Evolutionary conservation across 2,329 filamentous ascomycete genomes (phyloP), one percentile per base, ranked within the genome.

Genomic region (Colletotrichum incanum): DNA sequence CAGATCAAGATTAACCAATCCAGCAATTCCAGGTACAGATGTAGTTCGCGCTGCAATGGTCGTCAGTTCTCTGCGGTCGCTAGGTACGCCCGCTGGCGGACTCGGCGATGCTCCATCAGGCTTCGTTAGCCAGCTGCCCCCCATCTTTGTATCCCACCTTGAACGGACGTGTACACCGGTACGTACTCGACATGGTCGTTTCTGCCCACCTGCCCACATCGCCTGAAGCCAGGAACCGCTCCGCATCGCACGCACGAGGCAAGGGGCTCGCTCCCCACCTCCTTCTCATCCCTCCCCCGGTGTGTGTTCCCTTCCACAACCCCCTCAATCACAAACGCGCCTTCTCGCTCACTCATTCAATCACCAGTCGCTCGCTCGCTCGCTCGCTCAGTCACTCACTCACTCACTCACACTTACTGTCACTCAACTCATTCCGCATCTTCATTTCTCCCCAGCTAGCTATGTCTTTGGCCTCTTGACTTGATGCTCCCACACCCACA

Each of bases 241-340:
- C 65, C 69, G 52, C 69, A 69, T 63, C 68, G 45, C 65, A 50
- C 65, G 65, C 69, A 72, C 65, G 65, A 72, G 69, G 69, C 69
- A 72, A 72, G 69, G 69, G 65, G 69, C 23, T 65, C 37, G 50
- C 68, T 69, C 69, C 37, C 69, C 69, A 69, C 69, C 59, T 58
- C 69, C 26, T 49, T 50, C 18, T 20, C 41, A 54, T 37, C 52
- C 52, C 52, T 55, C 20, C 18, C 31, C 6, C 31, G 20, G 8
- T 31, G 28, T 5, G 28, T 31, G 47, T 20, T 23, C 23, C 26
- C 52, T 37, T 55, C 64, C 28, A 45, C 50, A 26, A 37, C 59
- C 65, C 45, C 65, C 31, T 23, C 26, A 34, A 49, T 37, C 26
- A 11, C 41, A 28, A 23, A n/a, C 20, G 34, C 34, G 54, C 37